phyloP scores from a whole-genome alignment of 257 asterid genomes.

The Lavandula angustifolia region DNA sequence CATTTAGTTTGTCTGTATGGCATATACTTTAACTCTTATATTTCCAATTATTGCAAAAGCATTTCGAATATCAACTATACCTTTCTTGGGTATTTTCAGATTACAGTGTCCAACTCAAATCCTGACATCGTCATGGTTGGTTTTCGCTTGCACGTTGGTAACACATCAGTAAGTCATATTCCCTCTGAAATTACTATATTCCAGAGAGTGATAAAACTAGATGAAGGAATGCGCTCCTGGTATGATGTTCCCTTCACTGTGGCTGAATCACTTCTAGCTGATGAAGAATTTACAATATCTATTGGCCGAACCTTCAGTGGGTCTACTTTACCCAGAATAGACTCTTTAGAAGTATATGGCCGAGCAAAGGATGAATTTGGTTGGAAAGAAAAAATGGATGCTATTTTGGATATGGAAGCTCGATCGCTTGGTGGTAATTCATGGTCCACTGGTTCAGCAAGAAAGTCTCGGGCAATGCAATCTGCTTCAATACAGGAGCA shows the following conservation, averaged over 20 bases:
- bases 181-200: conserved; percentile 85
- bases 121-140: conserved; percentile 99
- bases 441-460: conserved; percentile 64
- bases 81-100: conserved; percentile 46
- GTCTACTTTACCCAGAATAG: conserved; percentile 85
- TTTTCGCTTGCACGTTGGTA: conserved; percentile 88
- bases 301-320: conserved; percentile 87
- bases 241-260: conserved; percentile 96
- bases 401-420: conserved; percentile 93
- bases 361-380: conserved; percentile 99
- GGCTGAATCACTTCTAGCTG: conserved; percentile 98
- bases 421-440: conserved; percentile 72
- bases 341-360: conserved; percentile 94
- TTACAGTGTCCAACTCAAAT: conserved; percentile 85
- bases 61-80: conserved; percentile 22
- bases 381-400: conserved; percentile 99
- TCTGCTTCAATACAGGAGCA: conserved; percentile 87
- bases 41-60: conserved; percentile 17
- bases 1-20: conserved; percentile 5
- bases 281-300: conserved; percentile 78
- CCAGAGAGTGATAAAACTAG: conserved; percentile 85
- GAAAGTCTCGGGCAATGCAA: conserved; percentile 63
- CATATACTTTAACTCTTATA: conserved; percentile 8
- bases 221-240: conserved; percentile 99
- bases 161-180: conserved; percentile 82